A percentile compares a stretch with the other conserved stretches of the same genome.
phyloP scores from a whole-genome alignment of 2,329 filamentous ascomycete species.

The Apiospora malaysiana region DNA sequence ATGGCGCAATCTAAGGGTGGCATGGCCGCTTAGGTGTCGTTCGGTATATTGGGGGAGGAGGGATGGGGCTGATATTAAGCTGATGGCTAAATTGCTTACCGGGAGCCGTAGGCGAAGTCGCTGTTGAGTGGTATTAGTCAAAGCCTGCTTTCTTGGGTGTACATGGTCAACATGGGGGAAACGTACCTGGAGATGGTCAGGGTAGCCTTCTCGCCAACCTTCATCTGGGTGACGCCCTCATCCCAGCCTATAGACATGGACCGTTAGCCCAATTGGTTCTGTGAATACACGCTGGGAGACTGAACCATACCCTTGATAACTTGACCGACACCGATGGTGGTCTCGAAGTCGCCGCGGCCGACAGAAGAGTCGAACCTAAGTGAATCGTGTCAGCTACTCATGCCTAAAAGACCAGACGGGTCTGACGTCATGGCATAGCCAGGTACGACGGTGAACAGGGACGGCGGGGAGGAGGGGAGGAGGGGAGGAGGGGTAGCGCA shows the following conservation, averaged over 20 bases:
- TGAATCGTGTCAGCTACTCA: slow-evolving; percentile 28
- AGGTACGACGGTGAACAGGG: slow-evolving; percentile 10
- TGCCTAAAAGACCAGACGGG: not conserved
- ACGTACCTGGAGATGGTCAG: slow-evolving; percentile 77
- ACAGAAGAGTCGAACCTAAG: slow-evolving; percentile 87
- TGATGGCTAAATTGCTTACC: slow-evolving; percentile 33
- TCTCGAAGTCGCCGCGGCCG: slow-evolving; percentile 77
- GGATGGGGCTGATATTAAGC: not conserved
- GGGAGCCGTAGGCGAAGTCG: slow-evolving; percentile 40
- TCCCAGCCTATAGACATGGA: slow-evolving; percentile 70
- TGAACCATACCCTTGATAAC: slow-evolving; percentile 81
- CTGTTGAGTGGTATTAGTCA: slow-evolving; percentile 27
- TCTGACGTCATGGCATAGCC: slow-evolving; percentile 25
- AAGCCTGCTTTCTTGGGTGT: not conserved
- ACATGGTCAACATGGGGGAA: not conserved
- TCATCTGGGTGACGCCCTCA: slow-evolving; percentile 85
- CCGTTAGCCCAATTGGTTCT: slow-evolving; percentile 22
- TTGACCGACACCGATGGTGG: slow-evolving; percentile 78
- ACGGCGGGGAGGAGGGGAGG: not conserved
- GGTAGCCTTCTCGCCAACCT: slow-evolving; percentile 86
- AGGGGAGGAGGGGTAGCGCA: slow-evolving; percentile 40
- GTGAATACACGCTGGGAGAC: not conserved
- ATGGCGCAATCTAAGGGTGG: not conserved
- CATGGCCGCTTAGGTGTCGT: not conserved
- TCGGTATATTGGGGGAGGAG: not conserved